Evolutionary conservation across 768 basidiomycete genomes (phyloP).

Genomic region (Boletus pseudopeckii): DNA sequence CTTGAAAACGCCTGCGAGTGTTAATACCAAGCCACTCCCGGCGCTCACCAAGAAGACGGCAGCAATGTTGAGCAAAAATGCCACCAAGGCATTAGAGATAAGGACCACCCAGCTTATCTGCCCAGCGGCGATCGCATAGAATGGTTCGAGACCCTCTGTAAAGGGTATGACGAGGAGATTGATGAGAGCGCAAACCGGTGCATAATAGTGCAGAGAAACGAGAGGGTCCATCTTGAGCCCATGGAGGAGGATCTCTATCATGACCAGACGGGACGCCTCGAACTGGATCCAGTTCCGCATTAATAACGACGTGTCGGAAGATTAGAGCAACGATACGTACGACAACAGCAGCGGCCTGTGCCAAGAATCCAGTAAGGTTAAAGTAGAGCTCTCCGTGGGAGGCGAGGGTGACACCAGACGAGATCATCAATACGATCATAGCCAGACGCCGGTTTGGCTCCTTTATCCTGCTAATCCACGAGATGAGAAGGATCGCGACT

Average conservation of each 20-base stretch:
- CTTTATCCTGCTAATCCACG: constrained; percentile 84
- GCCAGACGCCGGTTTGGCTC: constrained; percentile 81
- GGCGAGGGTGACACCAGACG: constrained; percentile 82
- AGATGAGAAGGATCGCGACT: constrained; percentile 89
- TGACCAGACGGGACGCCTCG: constrained; percentile 90
- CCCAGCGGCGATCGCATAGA: constrained; percentile 56
- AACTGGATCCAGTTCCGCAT: constrained; percentile 48
- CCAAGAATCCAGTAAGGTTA: constrained; percentile 81
- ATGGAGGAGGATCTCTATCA: constrained; percentile 93
- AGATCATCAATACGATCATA: constrained; percentile 88
- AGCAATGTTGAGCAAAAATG: constrained; percentile 87
- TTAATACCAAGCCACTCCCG: constrained; percentile 84
- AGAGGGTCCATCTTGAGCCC: constrained; percentile 98
- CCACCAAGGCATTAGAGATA: constrained; percentile 78
- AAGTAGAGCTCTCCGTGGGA: constrained; percentile 88
- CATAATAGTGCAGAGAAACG: constrained; percentile 93
- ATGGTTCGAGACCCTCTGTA: constrained; percentile 87
- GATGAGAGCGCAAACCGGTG: constrained; percentile 89
- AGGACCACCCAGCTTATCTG: constrained; percentile 68
- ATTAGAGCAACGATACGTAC: constrained; percentile 35
- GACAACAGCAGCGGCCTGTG: constrained; percentile 80
- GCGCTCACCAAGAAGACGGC: constrained; percentile 93
- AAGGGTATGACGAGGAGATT: constrained; percentile 85
- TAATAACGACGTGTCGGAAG: background rate
- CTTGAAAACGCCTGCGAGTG: constrained; percentile 93